Conservation (phyloP, 352 stramenopile species). For the Phytophthora aleatoria region DNA sequence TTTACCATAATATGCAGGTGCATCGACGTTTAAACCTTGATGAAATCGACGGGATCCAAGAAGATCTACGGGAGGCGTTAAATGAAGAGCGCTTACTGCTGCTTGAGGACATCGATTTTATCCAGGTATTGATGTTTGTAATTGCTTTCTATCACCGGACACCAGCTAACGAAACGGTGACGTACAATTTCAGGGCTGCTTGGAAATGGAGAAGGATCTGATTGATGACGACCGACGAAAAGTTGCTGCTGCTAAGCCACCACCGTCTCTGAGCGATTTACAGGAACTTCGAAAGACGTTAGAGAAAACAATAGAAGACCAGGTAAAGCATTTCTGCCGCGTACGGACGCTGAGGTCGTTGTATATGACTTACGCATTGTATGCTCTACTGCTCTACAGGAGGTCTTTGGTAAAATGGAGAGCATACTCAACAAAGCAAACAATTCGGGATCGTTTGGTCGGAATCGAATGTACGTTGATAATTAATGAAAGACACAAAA, state of each 20-base stretch:
- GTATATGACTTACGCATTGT: background rate
- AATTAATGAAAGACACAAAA: background rate
- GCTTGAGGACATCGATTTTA: conserved; percentile 86
- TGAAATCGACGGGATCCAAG: conserved; percentile 73
- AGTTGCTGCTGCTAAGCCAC: conserved; percentile 36
- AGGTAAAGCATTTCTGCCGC: conserved; percentile 31
- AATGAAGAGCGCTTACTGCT: conserved; percentile 63
- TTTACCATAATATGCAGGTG: conserved; percentile 28
- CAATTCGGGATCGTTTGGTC: conserved; percentile 19
- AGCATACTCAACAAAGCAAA: conserved; percentile 46
- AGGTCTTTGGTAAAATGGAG: conserved; percentile 42
- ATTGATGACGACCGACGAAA: conserved; percentile 74
- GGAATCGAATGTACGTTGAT: conserved; percentile 31
- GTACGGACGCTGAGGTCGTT: background rate
- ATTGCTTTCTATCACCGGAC: background rate
- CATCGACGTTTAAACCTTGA: conserved; percentile 64
- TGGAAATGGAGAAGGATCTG: conserved; percentile 88
- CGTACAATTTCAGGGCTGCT: conserved; percentile 48
- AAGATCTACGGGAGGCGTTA: conserved; percentile 61
- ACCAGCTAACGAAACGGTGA: background rate
- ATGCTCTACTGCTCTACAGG: conserved; percentile 22
- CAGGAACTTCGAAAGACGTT: conserved; percentile 58
- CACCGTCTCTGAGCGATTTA: conserved; percentile 69
- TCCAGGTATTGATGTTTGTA: conserved; percentile 49
- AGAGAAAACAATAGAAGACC: conserved; percentile 67